Base-by-base conservation (phyloP, 2,329 filamentous ascomycete species). In the Xylariaceae sp. region DNA sequence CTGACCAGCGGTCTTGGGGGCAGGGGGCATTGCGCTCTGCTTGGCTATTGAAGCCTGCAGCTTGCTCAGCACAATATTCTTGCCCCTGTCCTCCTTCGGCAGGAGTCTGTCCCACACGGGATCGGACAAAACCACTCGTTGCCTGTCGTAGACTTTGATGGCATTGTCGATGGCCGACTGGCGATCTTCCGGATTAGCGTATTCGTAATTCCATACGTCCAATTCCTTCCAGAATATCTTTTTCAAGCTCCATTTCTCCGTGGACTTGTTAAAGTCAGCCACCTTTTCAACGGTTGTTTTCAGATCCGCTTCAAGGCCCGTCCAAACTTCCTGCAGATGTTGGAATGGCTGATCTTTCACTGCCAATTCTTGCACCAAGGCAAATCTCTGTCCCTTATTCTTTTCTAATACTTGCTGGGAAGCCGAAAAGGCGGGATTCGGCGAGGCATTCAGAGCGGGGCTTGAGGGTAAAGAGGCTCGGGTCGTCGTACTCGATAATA, bases 91-190 rank as follows among this genome's bases (percentile, higher is more conserved):
- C 51, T 81, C 77, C 63, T 76, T 77, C 4, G 81, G 79, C 9
- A 87, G 73, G n/a, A 88, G 73, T 63, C 76, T 80, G 67, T 88
- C 81, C 85, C 85, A 88, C 55, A 83, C 78, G 0, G 79, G 78
- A 59, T 86, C 83, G 0, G 78, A 78, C 1, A 79, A 74, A 5
- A 79, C 80, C 35, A 87, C 64, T 44, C 85, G 77, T 70, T 82
- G 77, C 69, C 80, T 82, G 70, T 88, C 85, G 63, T 81, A 88
- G 56, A 80, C 75, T 61, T 76, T 79, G 59, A 86, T 77, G 11
- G 85, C 84, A 65, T 85, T 80, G 72, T 88, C 77, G 69, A 87
- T 81, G 62, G 82, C 80, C 66, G 79, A 74, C 69, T 90, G 77
- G 35, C 85, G 80, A 61, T 84, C 79, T 37, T 81, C 78, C 15